Evolutionary conservation across 768 basidiomycete genomes (phyloP), one percentile per base, ranked within the genome.

Genomic region (Pluteus cervinus): DNA sequence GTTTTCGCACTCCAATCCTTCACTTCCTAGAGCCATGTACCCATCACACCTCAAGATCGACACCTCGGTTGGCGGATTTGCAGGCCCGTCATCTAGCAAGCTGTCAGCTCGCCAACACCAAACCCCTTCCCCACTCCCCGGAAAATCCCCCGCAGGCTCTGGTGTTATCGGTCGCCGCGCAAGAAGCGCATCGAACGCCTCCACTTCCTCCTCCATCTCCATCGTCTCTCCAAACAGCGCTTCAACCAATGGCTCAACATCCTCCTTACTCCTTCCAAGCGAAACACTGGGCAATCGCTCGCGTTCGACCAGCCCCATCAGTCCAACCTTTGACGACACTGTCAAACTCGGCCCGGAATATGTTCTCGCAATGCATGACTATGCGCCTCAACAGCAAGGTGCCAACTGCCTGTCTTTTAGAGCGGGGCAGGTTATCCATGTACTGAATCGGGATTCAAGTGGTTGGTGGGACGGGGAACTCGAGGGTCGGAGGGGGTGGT

Each of bases 381-480:
- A 91, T 51, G 53, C 63, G 16, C 85, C 87, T 18, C 73, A 82
- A 21, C 70, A 78, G 24, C 73, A 75, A 41, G 80, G 73, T 50
- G 75, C 79, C 7, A 88, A 85, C 7, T 94, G 90, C 58, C 75
- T 99, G 25, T 72, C 81, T 15, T 98, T 99, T 65, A 75, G 76
- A 29, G 84, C 88, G 1, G 93, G 94, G 3, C 86, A 97, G 53
- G 73, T 93, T 37, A 91, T 98, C 39, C 82, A 82, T 42, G 90
- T 97, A n/a, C 66, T 86, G 33, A 90, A 89, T 51, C 74, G 81
- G 46, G 90, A 97, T 62, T 43, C 69, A 3, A 87, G 82, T 49
- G 96, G 96, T 0, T 98, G 96, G 96, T 98, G 94, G 94, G 93
- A 99, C 54, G 96, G 96, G 7, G 91, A 98, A 60, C 58, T 94